Base-by-base conservation (phyloP, 345 rosid genomes). In the Euphorbia pulcherrima region DNA sequence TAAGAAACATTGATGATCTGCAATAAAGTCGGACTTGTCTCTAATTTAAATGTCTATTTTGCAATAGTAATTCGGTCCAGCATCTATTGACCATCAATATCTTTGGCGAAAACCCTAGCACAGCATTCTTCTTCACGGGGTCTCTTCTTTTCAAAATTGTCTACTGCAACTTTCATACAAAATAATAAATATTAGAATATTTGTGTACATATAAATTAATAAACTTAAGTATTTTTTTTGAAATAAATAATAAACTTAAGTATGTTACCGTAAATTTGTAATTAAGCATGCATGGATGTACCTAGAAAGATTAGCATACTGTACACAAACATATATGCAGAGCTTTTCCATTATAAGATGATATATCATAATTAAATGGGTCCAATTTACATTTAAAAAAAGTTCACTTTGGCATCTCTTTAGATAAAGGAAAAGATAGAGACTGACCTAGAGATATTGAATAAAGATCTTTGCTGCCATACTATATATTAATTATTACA, bases 61-160 rank as follows among this genome's bases (percentile, higher is more conserved):
- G 37, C 3, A 33, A 33, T 33, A 33, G 37, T 33, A 33, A 33
- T 33, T 7, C 37, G 37, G 37, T 35, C 23, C 51, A 26, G 69
- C 80, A 74, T 80, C 77, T 54, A 71, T 67, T 68, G 40, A 24
- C 75, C 51, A 68, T 79, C 74, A 68, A 68, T 73, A 24, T 60
- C 64, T 56, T 62, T 65, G 68, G 68, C 68, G 60, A 68, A 65
- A 78, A 61, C 64, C 69, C 55, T 62, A 60, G 48, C n/a, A n/a
- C n/a, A n/a, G n/a, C n/a, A n/a, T 20, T 29, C 20, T 17, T 74
- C 68, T 53, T 51, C 67, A 69, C 48, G 17, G 46, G 58, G 64
- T 65, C 68, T 2, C n/a, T n/a, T 14, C 13, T 17, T 44, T 14
- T 44, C 13, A 44, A 33, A 3, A 7, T 33, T 33, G 10, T 44